phyloP scores from a whole-genome alignment of 129 eudicot genomes.

The Pulicaria dysenterica region DNA sequence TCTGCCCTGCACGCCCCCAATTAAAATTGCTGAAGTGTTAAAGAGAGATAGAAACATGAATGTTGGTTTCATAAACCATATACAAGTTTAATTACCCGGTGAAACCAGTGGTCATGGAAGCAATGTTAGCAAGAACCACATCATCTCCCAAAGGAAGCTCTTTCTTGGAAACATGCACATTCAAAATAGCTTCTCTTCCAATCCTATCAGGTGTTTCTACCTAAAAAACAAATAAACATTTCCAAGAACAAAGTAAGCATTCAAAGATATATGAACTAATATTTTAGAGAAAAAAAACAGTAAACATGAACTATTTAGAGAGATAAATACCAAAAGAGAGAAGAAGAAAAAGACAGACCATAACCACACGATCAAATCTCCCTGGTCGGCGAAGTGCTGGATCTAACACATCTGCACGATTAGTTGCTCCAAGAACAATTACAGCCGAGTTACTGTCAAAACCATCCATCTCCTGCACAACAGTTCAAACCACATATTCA shows the following conservation, averaged over 20 bases:
- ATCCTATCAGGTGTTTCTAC: constrained; percentile 97
- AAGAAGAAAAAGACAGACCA: constrained; percentile 57
- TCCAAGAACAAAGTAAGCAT: not conserved
- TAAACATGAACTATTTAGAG: constrained; percentile 2
- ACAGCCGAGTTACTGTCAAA: constrained; percentile 99
- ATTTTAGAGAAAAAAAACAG: not conserved
- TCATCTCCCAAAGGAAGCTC: constrained; percentile 89
- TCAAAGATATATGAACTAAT: not conserved
- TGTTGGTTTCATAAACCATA: constrained; percentile 7
- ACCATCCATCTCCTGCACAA: constrained; percentile 99
- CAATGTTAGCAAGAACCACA: constrained; percentile 72
- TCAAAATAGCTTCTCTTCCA: constrained; percentile 86
- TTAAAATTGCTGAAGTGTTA: constrained; percentile 9
- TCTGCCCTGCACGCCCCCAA: constrained; percentile 77
- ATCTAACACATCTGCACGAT: constrained; percentile 93
- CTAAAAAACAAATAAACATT: constrained; percentile 41
- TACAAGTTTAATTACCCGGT: constrained; percentile 66
- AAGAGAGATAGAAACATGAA: not conserved
- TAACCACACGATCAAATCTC: constrained; percentile 98
- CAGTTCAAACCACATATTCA: constrained; percentile 18
- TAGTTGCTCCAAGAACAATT: constrained; percentile 98
- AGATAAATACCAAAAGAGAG: constrained; percentile 25
- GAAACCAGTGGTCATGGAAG: constrained; percentile 98
- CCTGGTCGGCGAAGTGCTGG: constrained; percentile 99
- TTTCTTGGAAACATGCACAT: constrained; percentile 85